Base-by-base conservation (phyloP, 2,329 filamentous ascomycete species). In the Hypoxylon sp. region DNA sequence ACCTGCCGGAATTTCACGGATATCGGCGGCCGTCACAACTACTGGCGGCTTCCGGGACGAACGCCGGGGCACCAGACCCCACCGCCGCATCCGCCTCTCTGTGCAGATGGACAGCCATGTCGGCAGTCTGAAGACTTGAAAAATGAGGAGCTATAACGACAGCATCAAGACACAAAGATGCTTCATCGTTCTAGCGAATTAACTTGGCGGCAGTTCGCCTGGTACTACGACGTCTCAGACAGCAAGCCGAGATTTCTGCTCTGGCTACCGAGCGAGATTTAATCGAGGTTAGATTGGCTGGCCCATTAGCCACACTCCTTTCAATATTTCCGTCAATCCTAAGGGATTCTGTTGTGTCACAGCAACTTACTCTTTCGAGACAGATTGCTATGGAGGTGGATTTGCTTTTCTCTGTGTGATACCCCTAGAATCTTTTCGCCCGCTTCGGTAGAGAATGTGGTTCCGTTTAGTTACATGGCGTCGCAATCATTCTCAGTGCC, bases 1-100 rank as follows among this genome's bases (percentile, higher is more conserved):
- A 75, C 73, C 50, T 80, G 79, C 58, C 42, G 66, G 54, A 72
- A 73, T 55, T 60, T 51, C n/a, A 64, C 70, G 10, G n/a, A 39
- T 10, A 8, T 71, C 2, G 6, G 6, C n/a, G 67, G 55, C n/a
- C 70, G 65, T 22, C 19, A 62, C 6, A 50, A 46, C 31, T 74
- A 74, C 58, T 74, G 73, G 73, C 31, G 59, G 22, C 29, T 33
- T 5, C 50, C 58, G 2, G 53, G 58, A 13, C 46, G 51, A 17
- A 47, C 13, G 9, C 67, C 67, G 17, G 58, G 47, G 3, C 63
- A 64, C 10, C 26, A 19, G 3, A 62, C 66, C 13, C 66, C 66
- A 22, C 66, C 59, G 31, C 62, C 51, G 29, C 29, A 22, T 44
- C 17, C 35, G 9, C 2, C 47, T 8, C 22, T 39, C n/a, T 70